These are phyloP conservation scores for Allomyces javanicus DNA, from an alignment of 192 early-diverging fungal species.

Conservation along the genomic window DNA sequence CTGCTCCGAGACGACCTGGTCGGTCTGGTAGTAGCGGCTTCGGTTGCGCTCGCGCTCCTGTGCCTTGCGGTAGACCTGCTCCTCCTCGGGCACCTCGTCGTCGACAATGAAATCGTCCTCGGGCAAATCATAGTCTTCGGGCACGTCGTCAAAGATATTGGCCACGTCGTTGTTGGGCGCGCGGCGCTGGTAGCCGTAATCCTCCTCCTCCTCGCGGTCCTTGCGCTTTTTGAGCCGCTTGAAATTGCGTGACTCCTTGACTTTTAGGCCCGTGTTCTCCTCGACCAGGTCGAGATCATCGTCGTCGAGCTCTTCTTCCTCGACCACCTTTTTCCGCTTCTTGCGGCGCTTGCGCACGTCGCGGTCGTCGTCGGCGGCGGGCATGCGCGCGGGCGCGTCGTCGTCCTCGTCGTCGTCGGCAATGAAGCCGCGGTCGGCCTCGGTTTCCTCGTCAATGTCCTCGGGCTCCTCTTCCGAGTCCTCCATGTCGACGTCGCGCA, in stretches of 20 bases:
- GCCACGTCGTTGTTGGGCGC: constrained; percentile 17
- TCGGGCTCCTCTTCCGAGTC: constrained; percentile 4
- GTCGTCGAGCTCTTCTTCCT: constrained; percentile 64
- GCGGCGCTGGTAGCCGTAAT: constrained; percentile 4
- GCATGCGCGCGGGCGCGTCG: not conserved
- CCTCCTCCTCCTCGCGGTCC: constrained; percentile 29
- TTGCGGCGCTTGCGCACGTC: not conserved
- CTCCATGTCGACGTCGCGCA: not conserved
- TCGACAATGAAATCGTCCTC: constrained; percentile 31
- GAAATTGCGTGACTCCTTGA: constrained; percentile 22
- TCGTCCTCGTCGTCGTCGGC: not conserved
- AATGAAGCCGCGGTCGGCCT: not conserved
- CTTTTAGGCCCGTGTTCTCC: constrained; percentile 60
- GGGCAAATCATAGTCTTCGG: constrained; percentile 16
- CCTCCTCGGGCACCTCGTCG: constrained; percentile 25
- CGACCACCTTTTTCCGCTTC: constrained; percentile 1
- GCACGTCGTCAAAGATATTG: constrained; percentile 59
- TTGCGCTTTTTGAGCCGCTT: constrained; percentile 60
- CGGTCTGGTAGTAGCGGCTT: not conserved
- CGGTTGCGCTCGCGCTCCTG: constrained; percentile 21
- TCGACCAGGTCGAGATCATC: constrained; percentile 83
- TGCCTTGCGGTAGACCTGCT: constrained; percentile 16
- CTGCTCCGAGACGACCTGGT: constrained; percentile 6
- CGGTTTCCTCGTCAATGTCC: constrained; percentile 4
- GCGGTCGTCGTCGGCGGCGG: not conserved